A percentile compares a stretch with the other conserved stretches of the same genome.
Evolutionary conservation across 371 early-diverging fungal genomes (phyloP).

Genomic region (Lichtheimia corymbifera): DNA sequence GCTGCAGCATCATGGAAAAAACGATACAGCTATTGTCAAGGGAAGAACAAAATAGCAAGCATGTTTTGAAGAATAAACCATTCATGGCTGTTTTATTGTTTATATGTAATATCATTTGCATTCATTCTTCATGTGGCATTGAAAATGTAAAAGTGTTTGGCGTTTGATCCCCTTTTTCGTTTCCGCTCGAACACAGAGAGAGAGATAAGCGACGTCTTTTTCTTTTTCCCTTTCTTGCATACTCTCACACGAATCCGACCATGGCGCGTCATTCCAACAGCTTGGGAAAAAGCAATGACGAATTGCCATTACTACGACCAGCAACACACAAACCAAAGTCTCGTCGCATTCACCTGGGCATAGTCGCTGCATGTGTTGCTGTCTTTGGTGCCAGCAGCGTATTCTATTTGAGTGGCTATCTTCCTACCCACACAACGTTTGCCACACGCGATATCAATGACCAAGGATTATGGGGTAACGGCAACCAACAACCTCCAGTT

Average conservation of each 20-base stretch:
- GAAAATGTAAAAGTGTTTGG: no score
- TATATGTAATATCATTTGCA: no score
- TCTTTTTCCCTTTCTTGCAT: not conserved
- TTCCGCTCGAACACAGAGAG: no score
- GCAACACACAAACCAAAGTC: not conserved
- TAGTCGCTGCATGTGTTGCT: constrained; percentile 21
- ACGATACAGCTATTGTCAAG: no score
- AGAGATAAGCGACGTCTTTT: not conserved
- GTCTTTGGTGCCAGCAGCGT: constrained; percentile 32
- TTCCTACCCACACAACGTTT: constrained; percentile 10
- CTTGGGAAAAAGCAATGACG: not conserved
- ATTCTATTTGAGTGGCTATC: constrained; percentile 21
- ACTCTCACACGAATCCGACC: not conserved
- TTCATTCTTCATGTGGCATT: no score
- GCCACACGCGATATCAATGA: not conserved
- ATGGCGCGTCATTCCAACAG: constrained; percentile 5
- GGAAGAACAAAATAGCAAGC: no score
- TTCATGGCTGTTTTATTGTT: no score
- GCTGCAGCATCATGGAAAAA: no score
- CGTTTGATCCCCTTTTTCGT: no score
- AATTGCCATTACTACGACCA: constrained; percentile 3
- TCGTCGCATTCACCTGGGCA: constrained; percentile 6
- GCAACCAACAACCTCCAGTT: constrained; percentile 10
- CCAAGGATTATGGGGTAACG: constrained; percentile 22
- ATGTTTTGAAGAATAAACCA: no score